These are phyloP conservation scores for Xerophyta viscosa DNA, from an alignment of 106 monocot species.

Conservation along the genomic window DNA sequence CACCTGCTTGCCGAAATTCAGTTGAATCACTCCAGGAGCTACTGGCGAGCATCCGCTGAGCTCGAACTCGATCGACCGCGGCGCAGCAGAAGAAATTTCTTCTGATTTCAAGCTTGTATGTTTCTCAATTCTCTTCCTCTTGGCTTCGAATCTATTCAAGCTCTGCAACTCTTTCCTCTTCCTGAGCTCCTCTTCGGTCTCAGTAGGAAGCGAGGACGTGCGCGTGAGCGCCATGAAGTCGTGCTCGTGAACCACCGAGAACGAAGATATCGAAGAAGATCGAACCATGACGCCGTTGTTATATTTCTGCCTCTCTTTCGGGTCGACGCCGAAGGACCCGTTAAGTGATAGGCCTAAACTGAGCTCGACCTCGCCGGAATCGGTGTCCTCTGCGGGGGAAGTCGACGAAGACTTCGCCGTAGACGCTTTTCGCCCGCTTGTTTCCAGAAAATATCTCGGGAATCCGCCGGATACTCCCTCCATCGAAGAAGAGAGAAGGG, in stretches of 20 bases:
- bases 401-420: neutral
- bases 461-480: constrained; percentile 9
- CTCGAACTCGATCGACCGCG: constrained; percentile 1
- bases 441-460: constrained; percentile 28
- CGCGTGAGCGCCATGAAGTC: constrained; percentile 5
- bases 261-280: constrained; percentile 35
- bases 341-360: constrained; percentile 54
- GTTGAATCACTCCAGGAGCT: neutral
- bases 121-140: constrained; percentile 39
- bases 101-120: constrained; percentile 1
- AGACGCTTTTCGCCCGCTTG: neutral
- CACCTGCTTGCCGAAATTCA: neutral
- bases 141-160: constrained; percentile 38
- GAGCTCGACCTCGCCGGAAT: constrained; percentile 34
- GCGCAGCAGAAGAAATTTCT: neutral
- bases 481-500: neutral
- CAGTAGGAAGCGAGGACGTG: constrained; percentile 37
- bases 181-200: constrained; percentile 36
- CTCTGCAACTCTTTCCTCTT: constrained; percentile 48
- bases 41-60: neutral
- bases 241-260: constrained; percentile 9
- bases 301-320: constrained; percentile 18
- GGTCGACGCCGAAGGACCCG: constrained; percentile 45
- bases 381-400: neutral
- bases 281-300: too few species aligned